phyloP scores from a whole-genome alignment of 495 filamentous ascomycete genomes.

The Penicillium alfredii region DNA sequence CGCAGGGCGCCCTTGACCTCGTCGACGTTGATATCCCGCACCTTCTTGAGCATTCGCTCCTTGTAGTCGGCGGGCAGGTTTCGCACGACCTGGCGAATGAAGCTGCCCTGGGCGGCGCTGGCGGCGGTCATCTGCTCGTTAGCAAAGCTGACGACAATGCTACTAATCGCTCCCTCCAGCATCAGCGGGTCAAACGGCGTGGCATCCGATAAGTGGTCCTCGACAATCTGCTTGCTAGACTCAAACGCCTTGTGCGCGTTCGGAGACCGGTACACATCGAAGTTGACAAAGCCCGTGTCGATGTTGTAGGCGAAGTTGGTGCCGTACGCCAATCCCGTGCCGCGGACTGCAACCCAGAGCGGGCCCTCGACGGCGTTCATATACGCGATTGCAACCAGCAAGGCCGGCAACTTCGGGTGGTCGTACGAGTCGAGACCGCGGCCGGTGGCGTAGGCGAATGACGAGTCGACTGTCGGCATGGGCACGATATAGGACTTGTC shows the following conservation, averaged over 20 bases:
- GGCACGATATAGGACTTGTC: constrained; percentile 73
- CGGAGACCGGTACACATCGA: constrained; percentile 81
- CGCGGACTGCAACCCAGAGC: constrained; percentile 86
- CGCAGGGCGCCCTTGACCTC: constrained; percentile 71
- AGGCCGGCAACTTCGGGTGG: constrained; percentile 72
- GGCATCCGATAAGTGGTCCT: constrained; percentile 55
- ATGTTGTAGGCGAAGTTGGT: constrained; percentile 66
- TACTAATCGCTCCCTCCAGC: constrained; percentile 84
- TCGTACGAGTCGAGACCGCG: constrained; percentile 67
- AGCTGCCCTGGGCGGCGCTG: constrained; percentile 72
- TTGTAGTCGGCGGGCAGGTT: constrained; percentile 75
- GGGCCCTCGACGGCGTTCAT: constrained; percentile 92
- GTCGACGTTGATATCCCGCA: constrained; percentile 67
- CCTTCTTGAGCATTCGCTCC: constrained; percentile 64
- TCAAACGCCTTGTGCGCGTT: constrained; percentile 82
- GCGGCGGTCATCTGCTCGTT: constrained; percentile 81
- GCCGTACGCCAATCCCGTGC: constrained; percentile 87
- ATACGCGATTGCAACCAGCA: constrained; percentile 82
- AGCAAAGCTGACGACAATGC: constrained; percentile 75
- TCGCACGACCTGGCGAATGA: constrained; percentile 71
- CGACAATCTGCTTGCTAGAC: constrained; percentile 67
- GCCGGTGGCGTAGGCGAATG: constrained; percentile 70
- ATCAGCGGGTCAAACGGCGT: constrained; percentile 68
- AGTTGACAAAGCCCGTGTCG: constrained; percentile 72
- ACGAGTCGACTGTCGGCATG: constrained; percentile 90